These are phyloP conservation scores for Halophytophthora batemanensis DNA, from an alignment of 352 stramenopile genomes.

Conservation along the genomic window DNA sequence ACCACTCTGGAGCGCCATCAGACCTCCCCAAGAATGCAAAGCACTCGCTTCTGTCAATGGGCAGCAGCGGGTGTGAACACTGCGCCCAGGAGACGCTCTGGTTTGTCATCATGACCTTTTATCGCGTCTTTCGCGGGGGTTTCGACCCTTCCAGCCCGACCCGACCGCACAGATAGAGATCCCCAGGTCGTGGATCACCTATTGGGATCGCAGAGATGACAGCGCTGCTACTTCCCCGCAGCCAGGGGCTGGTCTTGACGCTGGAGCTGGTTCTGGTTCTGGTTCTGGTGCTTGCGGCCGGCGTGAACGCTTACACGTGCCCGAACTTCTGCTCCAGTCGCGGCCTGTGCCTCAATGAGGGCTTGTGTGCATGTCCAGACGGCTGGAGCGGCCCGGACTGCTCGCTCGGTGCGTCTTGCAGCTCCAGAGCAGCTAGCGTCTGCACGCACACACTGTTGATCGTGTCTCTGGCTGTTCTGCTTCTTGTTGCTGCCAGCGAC, in stretches of 20 bases:
- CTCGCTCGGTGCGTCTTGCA: slow-evolving; percentile 35
- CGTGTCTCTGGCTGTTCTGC: background rate
- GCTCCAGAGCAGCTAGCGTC: background rate
- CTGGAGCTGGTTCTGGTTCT: background rate
- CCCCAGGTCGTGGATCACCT: too few relatives aligned
- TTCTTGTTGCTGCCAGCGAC: slow-evolving; percentile 23
- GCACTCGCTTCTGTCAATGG: too few relatives aligned
- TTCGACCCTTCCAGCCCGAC: too few relatives aligned
- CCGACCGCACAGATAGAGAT: too few relatives aligned
- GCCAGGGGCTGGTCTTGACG: background rate
- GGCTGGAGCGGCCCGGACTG: slow-evolving; percentile 55
- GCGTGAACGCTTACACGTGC: slow-evolving; percentile 39
- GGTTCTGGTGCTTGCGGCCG: slow-evolving; percentile 4
- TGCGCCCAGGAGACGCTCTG: too few relatives aligned
- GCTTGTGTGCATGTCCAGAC: slow-evolving; percentile 49
- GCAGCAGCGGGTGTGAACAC: too few relatives aligned
- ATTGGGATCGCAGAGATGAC: too few relatives aligned
- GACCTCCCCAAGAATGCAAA: too few relatives aligned
- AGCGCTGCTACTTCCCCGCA: background rate
- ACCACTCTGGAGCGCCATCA: too few relatives aligned
- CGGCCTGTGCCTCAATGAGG: slow-evolving; percentile 56
- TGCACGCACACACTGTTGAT: background rate
- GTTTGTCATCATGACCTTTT: too few relatives aligned
- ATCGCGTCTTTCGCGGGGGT: slow-evolving; percentile 10
- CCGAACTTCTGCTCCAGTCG: slow-evolving; percentile 70